Base-by-base conservation (phyloP, 805 yeast species). In the Diddensiella caesifluorescens region DNA sequence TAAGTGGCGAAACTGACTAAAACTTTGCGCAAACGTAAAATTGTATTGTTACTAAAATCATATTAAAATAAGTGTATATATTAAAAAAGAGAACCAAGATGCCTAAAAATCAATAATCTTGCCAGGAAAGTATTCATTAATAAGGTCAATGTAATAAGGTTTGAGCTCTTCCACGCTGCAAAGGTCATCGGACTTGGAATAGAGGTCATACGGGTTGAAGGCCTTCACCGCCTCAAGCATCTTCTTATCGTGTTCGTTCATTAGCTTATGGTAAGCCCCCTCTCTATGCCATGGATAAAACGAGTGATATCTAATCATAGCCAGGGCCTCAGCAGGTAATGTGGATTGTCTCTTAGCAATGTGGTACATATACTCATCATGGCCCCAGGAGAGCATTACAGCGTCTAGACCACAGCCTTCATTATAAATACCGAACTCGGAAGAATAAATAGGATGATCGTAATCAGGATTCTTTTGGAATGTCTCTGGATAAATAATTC, bases 231-330 rank as follows among this genome's bases (percentile, higher is more conserved):
- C 83, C 42, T 69, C 68, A 36, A 80, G 61, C 77, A 79, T 74
- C 54, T 73, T 69, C 38, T 66, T 59, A 52, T 80, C 88, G 42
- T 75, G 74, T 5, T 73, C 76, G 51, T 74, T 73, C 87, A 80
- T 80, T 41, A 80, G 62, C 52, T 79, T 74, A 30, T 63, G 63
- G 59, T 80, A 80, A 1, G 84, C 84, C 38, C 74, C 71, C 53
- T 80, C 86, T 46, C 80, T 75, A 56, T 80, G 88, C 80, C 85
- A 79, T 1, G 88, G 88, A 55, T 80, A 80, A 50, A 80, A 80
- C 1, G 85, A 79, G 57, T 80, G 88, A 56, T 80, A 80, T 45
- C 88, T 60, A 36, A 80, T 80, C 84, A 80, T 80, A 1, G 87
- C 86, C 41, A 80, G 63, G 0, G 75, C 87, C 55, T 79, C 82